Evolutionary conservation across 2,329 filamentous ascomycete genomes (phyloP), one percentile per base, ranked within the genome.

Genomic region (Fusarium odoratissimum): DNA sequence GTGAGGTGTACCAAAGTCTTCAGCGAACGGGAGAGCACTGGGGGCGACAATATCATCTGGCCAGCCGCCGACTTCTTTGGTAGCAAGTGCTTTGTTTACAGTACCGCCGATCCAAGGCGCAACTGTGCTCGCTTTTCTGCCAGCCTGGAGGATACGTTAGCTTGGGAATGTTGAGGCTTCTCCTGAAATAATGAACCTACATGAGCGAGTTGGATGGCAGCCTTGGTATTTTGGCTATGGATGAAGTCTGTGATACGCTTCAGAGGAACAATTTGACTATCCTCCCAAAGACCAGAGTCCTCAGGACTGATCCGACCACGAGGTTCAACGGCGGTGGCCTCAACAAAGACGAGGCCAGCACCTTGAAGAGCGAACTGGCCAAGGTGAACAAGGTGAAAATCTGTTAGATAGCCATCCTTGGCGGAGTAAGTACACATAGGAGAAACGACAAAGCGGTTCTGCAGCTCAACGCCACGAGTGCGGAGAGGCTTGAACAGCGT

Each of bases 301-400:
- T 95, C 87, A 3, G 94, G 94, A 1, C 93, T 92, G 84, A 97
- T 97, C 61, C 95, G 89, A 33, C 95, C 95, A 74, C 95, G 90
- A 10, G 93, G 83, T 14, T 89, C 85, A 1, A 97, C 92, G 37
- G 91, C 86, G 1, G 93, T 95, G 31, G 95, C 94, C 83, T 97
- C 95, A 64, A 95, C 86, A 67, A 95, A 89, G 54, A 92, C 84
- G 23, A 97, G 84, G 4, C 90, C 92, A 0, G 93, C 91, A 17
- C 95, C 95, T 62, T 92, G 90, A 65, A 92, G 86, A 28, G 93
- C 88, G 75, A 95, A 95, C 68, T 93, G 91, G 63, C 94, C 93
- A 31, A 95, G 86, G 78, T 97, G 95, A 21, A 94, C 91, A 55
- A 95, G 84, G 81, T 97, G 94, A 88, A 91, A 97, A 79, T 92